Base-by-base conservation (phyloP, 768 basidiomycete species). In the Pleurotus djamor region DNA sequence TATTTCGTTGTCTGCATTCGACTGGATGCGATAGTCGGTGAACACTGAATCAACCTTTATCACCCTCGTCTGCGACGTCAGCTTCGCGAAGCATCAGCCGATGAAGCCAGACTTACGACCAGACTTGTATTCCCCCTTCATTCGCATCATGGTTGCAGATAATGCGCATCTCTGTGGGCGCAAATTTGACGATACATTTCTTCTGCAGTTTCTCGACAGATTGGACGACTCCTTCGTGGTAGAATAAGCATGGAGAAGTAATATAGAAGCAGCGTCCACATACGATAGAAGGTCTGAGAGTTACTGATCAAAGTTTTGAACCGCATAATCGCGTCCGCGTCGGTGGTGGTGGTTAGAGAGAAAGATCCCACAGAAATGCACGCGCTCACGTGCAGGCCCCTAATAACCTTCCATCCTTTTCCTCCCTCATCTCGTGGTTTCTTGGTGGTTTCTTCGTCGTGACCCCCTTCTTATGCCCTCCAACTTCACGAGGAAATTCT, bases 81-180 rank as follows among this genome's bases (percentile, higher is more conserved):
- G 17, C n/a, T 12, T 50, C 37, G 5, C 16, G 6, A 7, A 8
- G 13, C 5, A 33, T 7, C 32, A 4, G 49, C 10, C 13, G 56
- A 17, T 32, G 52, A 41, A 21, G 41, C 14, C 8, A n/a, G 48
- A 61, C 72, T 45, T 51, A 78, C 74, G 77, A 78, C 94, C 94
- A 95, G 54, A 95, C 91, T 69, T 95, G 93, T 4, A 93, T 86
- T 3, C 91, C 91, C 0, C 90, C 91, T 65, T 92, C 91, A 64
- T 86, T 88, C 41, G 83, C 82, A 57, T 92, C 90, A 52, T 79
- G 83, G 59, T 89, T 88, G 76, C 94, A 95, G 57, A 96, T 94
- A 60, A 95, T 84, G 61, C 87, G 86, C 78, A 94, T 87, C 38
- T 83, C 84, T 12, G 76, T 78, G 66, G 89, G 86, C 0, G 84